Base-by-base conservation (phyloP, 1,284 basidiomycete species). In the Rugosomyces carneus region DNA sequence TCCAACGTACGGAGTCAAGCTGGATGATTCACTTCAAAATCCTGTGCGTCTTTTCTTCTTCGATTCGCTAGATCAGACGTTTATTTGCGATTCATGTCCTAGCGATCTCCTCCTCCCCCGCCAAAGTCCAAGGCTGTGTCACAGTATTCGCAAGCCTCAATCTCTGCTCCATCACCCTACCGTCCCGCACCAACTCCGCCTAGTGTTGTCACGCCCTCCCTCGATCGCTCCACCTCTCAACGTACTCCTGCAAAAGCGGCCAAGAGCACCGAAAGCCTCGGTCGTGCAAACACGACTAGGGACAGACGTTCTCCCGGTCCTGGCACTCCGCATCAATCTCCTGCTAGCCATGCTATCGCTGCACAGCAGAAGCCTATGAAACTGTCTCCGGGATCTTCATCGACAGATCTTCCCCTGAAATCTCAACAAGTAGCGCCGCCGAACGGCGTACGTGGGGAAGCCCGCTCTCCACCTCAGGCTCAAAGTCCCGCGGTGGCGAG, bases 151-250 rank as follows among this genome's bases (percentile, higher is more conserved):
- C 51, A 58, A 34, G 34, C 39, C 5, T 26, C 42, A 15, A 29
- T 19, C 15, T 47, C 54, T 15, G 52, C 69, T 13, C 80, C 81
- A 1, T 60, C 66, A 19, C 57, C 83, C 1, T 85, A 79, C 63
- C 79, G 83, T 7, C 76, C 82, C 23, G 80, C 82, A 0, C 84
- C 85, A 0, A 75, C 81, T 1, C 82, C 84, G 0, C 78, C 85
- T 0, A 70, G 74, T 3, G 62, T 77, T 3, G 70, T 72, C 11
- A 70, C 77, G 0, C 76, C 80, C 11, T 58, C 76, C 10, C 78
- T 90, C 47, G 86, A 89, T 67, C 81, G 86, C 43, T 85, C 85
- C 20, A 82, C 83, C 35, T 88, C 85, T 1, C 81, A 84, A 57
- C 83, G 85, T 31, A 72, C 78, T 7, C 74, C 80, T 0, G 52